phyloP scores from a whole-genome alignment of 2,329 filamentous ascomycete genomes.

The Monilinia aucupariae region DNA sequence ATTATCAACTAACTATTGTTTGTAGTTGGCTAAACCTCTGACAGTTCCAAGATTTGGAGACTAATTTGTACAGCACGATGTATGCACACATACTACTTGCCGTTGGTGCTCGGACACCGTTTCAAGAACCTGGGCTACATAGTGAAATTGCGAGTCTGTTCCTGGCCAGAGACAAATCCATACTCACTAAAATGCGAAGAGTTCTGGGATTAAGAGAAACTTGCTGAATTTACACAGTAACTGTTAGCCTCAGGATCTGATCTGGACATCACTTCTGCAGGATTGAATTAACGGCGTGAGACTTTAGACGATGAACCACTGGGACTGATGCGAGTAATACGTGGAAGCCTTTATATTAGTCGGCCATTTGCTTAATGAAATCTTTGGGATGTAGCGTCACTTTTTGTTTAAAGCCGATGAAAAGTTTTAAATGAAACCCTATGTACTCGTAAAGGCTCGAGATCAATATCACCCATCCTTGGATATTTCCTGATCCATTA shows the following conservation, averaged over 20 bases:
- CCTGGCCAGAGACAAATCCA: neutral
- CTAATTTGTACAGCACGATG: too few relatives aligned
- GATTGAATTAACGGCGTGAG: too few relatives aligned
- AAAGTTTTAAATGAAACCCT: neutral
- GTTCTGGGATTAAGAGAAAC: too few relatives aligned
- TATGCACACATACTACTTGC: too few relatives aligned
- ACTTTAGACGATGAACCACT: neutral
- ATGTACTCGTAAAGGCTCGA: neutral
- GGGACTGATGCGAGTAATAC: too few relatives aligned
- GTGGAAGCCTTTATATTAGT: neutral
- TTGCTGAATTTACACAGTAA: neutral
- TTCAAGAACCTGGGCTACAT: neutral
- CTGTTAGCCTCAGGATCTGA: neutral
- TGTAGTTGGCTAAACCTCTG: too few relatives aligned
- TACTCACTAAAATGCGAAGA: neutral
- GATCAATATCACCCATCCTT: neutral
- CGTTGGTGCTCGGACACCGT: neutral
- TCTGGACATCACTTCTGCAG: neutral
- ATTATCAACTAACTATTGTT: too few relatives aligned
- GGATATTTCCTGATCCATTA: neutral
- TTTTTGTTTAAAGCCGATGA: neutral
- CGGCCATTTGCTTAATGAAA: neutral
- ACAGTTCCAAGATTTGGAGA: too few relatives aligned
- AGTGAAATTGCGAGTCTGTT: neutral
- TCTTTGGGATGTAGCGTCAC: neutral